Percentiles rank a stretch among this genome's conserved stretches.
These are phyloP conservation scores for Fusarium agapanthi DNA, from an alignment of 2,329 filamentous ascomycete genomes.

Conservation along the genomic window DNA sequence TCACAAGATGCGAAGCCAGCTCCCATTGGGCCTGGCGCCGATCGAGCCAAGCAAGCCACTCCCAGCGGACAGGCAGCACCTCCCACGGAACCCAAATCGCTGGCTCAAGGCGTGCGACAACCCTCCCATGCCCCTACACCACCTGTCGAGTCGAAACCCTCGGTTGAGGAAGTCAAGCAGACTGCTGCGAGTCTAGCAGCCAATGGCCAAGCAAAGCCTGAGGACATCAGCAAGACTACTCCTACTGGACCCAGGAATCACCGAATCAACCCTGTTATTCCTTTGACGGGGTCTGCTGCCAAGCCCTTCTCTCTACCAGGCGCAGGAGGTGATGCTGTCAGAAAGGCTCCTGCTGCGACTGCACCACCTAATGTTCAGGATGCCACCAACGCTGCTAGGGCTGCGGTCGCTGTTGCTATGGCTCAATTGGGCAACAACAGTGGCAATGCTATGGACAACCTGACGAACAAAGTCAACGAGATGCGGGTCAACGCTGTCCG, in stretches of 20 bases:
- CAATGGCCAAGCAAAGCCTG: conserved; percentile 50
- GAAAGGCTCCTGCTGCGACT: conserved; percentile 51
- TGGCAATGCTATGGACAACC: conserved; percentile 69
- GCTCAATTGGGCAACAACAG: conserved; percentile 67
- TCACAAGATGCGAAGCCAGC: conserved; percentile 56
- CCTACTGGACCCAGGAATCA: conserved; percentile 60
- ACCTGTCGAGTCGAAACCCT: conserved; percentile 74
- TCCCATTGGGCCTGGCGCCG: conserved; percentile 60
- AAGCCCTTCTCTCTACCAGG: conserved; percentile 51
- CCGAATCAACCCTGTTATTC: conserved; percentile 72
- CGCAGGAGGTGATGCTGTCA: conserved; percentile 43
- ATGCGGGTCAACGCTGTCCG: conserved; percentile 70
- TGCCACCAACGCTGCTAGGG: conserved; percentile 77
- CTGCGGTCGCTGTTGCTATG: conserved; percentile 83
- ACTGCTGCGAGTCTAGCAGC: conserved; percentile 53
- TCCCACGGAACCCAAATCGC: conserved; percentile 62
- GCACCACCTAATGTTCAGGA: conserved; percentile 61
- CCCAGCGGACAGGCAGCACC: conserved; percentile 56
- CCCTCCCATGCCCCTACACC: conserved; percentile 65
- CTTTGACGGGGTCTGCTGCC: conserved; percentile 60
- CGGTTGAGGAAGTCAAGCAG: conserved; percentile 55
- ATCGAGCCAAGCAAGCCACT: conserved; percentile 58
- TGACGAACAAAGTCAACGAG: conserved; percentile 78
- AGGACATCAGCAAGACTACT: conserved; percentile 49
- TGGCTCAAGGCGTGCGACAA: conserved; percentile 57